A percentile compares a stretch with the other conserved stretches of the same genome.
Evolutionary conservation across 208 protist species (phyloP).

Genomic region (Porcisia deanei): DNA sequence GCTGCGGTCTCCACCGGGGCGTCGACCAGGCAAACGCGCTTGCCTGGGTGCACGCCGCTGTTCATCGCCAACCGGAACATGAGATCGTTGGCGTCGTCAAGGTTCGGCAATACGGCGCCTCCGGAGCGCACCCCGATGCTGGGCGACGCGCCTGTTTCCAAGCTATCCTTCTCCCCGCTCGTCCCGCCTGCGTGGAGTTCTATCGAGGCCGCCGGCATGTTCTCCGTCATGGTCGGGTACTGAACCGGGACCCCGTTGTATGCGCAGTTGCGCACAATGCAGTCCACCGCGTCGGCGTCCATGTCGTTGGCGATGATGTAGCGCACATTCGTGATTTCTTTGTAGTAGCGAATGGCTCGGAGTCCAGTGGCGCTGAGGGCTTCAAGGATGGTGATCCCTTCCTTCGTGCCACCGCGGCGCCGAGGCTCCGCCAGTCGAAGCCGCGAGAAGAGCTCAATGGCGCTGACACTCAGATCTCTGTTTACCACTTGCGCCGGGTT

Average conservation of each 20-base stretch:
- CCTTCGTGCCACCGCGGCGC: constrained; percentile 58
- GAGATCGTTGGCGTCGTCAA: constrained; percentile 92
- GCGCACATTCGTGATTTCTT: constrained; percentile 95
- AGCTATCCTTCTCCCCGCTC: neutral
- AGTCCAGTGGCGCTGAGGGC: constrained; percentile 98
- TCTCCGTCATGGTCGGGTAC: constrained; percentile 70
- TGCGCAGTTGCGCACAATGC: constrained; percentile 95
- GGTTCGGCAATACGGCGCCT: constrained; percentile 89
- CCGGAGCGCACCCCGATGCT: constrained; percentile 35
- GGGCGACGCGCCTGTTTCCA: neutral
- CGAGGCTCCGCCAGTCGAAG: constrained; percentile 50
- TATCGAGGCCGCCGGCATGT: constrained; percentile 62
- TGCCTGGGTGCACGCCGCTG: constrained; percentile 38
- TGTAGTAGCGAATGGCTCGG: constrained; percentile 97
- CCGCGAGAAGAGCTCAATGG: constrained; percentile 86
- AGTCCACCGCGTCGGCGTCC: constrained; percentile 92
- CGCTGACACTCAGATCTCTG: constrained; percentile 96
- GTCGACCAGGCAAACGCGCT: constrained; percentile 45
- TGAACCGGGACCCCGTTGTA: constrained; percentile 92
- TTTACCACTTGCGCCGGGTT: constrained; percentile 98
- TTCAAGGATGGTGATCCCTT: constrained; percentile 96
- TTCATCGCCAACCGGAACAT: constrained; percentile 89
- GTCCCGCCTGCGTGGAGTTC: constrained; percentile 19
- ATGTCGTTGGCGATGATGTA: constrained; percentile 99
- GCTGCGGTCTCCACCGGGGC: neutral